phyloP scores from a whole-genome alignment of 306 rosid species.

The Cicer chorassanicum region DNA sequence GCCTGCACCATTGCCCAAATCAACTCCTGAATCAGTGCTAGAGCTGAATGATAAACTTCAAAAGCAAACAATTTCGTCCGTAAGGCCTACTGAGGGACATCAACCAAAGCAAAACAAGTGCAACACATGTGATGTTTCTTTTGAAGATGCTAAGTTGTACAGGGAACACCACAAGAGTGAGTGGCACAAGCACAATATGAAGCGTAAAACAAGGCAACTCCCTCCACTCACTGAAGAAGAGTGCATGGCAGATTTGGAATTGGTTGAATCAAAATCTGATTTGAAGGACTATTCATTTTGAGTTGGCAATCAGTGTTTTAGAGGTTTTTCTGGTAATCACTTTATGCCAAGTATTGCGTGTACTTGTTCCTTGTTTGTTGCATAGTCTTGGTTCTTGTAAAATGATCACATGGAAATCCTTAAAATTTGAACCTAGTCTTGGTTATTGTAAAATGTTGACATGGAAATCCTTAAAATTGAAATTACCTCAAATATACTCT shows the following conservation, averaged over 20 bases:
- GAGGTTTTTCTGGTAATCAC: not conserved
- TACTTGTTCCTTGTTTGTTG: slow-evolving; percentile 37
- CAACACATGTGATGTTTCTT: slow-evolving; percentile 63
- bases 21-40: slow-evolving; percentile 53
- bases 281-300: slow-evolving; percentile 87
- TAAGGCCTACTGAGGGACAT: slow-evolving; percentile 50
- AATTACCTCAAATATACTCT: not conserved
- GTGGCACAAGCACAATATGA: slow-evolving; percentile 93
- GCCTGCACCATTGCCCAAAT: slow-evolving; percentile 51
- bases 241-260: slow-evolving; percentile 67
- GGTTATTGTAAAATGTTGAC: slow-evolving; percentile 24
- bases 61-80: slow-evolving; percentile 61
- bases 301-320: slow-evolving; percentile 34
- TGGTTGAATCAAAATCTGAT: slow-evolving; percentile 69
- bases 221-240: slow-evolving; percentile 85
- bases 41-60: slow-evolving; percentile 67
- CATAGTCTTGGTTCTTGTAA: slow-evolving; percentile 5
- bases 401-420: slow-evolving; percentile 18
- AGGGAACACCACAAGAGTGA: slow-evolving; percentile 93
- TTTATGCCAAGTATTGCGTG: not conserved
- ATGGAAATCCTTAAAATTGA: slow-evolving; percentile 4
- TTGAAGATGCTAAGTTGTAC: slow-evolving; percentile 67
- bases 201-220: slow-evolving; percentile 80
- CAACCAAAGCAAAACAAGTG: slow-evolving; percentile 77
- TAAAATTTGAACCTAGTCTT: not conserved